Base-by-base conservation (phyloP, 148 eudicot species). In the Vaccinium darrowii region DNA sequence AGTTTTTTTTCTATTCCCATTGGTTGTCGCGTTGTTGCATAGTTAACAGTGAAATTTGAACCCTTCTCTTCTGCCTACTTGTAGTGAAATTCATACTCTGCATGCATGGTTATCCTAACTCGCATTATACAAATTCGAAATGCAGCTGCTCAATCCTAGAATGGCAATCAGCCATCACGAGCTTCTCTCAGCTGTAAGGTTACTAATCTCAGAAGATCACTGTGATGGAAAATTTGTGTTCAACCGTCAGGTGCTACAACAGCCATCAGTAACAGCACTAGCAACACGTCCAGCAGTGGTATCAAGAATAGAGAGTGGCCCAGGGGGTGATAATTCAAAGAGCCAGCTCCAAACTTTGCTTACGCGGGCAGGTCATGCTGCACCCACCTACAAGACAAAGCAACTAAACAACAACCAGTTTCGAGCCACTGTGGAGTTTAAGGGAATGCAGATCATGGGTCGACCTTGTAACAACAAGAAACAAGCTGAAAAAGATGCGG, bases 301-400 rank as follows among this genome's bases (percentile, higher is more conserved):
- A 72, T 92, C 93, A 25, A 91, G 93, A 82, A 89, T 87, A 75
- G 93, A 89, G 86, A 92, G 96, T 85, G 98, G 97, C 36, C 97
- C 99, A 1, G 99, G 99, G 62, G 99, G 98, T 82, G 98, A 96
- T 88, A 94, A 96, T 84, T 87, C 99, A 7, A 96, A 96, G 91
- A 92, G 97, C 84, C 95, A 93, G 88, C 92, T 96, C 60, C 99
- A 96, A 89, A 96, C 97, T 6, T 79, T 96, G 86, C 90, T 94
- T 39, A 86, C 97, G 7, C 93, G 99, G 85, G 95, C 98, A 14
- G 99, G 99, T 52, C 84, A 90, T 86, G 62, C 88, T 12, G 84
- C 93, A n/a, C 99, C 99, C 6, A 85, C 33, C 43, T 96, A 96
- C 90, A 90, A 60, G 85, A 90, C 94, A 76, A 90, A 83, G 81